phyloP scores from a whole-genome alignment of 805 yeast genomes.

The Naumovozyma castellii region DNA sequence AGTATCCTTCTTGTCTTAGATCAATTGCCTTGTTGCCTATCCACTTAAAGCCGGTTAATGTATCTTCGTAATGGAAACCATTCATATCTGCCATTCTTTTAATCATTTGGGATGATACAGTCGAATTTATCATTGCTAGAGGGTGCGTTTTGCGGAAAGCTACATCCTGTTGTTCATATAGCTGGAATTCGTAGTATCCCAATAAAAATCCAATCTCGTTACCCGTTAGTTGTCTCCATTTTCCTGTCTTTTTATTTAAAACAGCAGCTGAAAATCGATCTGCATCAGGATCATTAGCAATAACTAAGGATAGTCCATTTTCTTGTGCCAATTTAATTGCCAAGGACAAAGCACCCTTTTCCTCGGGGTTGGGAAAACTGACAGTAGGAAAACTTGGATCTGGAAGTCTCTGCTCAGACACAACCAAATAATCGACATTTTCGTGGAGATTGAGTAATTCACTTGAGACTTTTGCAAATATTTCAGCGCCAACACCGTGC shows the following conservation, averaged over 20 bases:
- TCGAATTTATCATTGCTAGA: slow-evolving; percentile 58
- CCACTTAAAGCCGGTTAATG: slow-evolving; percentile 96
- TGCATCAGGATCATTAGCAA: slow-evolving; percentile 96
- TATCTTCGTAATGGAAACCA: slow-evolving; percentile 62
- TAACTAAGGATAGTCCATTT: slow-evolving; percentile 42
- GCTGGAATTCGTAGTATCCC: slow-evolving; percentile 51
- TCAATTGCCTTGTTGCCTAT: slow-evolving; percentile 82
- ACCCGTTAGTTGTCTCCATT: slow-evolving; percentile 80
- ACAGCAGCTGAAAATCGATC: slow-evolving; percentile 84
- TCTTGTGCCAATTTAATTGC: slow-evolving; percentile 50
- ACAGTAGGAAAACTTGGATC: slow-evolving; percentile 86
- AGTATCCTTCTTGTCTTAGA: slow-evolving; percentile 50
- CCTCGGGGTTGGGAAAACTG: slow-evolving; percentile 91
- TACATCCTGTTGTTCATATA: slow-evolving; percentile 15
- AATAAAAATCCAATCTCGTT: slow-evolving; percentile 84
- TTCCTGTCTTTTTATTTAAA: slow-evolving; percentile 28
- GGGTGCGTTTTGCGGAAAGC: slow-evolving; percentile 34
- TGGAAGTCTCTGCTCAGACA: slow-evolving; percentile 57
- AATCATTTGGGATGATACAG: slow-evolving; percentile 84
- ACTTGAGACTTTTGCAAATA: slow-evolving; percentile 33
- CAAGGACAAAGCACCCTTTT: slow-evolving; percentile 74
- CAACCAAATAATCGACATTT: slow-evolving; percentile 33
- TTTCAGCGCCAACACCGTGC: slow-evolving; percentile 86
- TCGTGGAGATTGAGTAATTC: slow-evolving; percentile 32
- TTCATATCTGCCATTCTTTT: slow-evolving; percentile 52